phyloP scores from a whole-genome alignment of 352 stramenopile genomes.

The Phytophthora multivora region DNA sequence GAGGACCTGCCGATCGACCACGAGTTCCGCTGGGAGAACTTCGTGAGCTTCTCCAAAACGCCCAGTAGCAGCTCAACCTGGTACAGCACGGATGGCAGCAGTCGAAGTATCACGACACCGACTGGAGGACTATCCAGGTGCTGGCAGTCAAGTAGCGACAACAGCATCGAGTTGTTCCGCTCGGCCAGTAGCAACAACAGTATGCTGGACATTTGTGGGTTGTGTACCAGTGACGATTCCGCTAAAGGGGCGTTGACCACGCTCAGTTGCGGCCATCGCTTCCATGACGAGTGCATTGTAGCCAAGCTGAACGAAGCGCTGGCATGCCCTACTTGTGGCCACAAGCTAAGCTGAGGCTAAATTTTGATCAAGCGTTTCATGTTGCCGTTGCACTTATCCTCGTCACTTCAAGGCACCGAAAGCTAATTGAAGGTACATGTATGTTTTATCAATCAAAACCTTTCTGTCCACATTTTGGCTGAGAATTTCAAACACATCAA shows the following conservation, averaged over 20 bases:
- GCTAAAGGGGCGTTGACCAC: slow-evolving; percentile 38
- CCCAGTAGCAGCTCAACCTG: slow-evolving; percentile 39
- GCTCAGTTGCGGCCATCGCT: slow-evolving; percentile 59
- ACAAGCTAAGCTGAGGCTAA: slow-evolving; percentile 18
- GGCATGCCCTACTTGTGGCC: slow-evolving; percentile 41
- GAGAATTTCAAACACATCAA: slow-evolving; percentile 2
- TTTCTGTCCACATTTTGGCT: background rate
- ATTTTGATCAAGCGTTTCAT: background rate
- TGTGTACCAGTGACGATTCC: slow-evolving; percentile 30
- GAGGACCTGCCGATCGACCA: slow-evolving; percentile 67
- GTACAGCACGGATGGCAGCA: slow-evolving; percentile 30
- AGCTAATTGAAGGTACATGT: background rate
- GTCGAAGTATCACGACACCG: slow-evolving; percentile 24
- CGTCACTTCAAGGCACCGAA: slow-evolving; percentile 3
- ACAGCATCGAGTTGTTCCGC: slow-evolving; percentile 38
- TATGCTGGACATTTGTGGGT: slow-evolving; percentile 17
- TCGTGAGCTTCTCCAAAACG: slow-evolving; percentile 42
- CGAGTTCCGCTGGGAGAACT: slow-evolving; percentile 59
- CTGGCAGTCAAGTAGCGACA: slow-evolving; percentile 31
- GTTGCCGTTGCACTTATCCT: slow-evolving; percentile 2
- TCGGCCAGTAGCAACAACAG: slow-evolving; percentile 41
- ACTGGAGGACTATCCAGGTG: slow-evolving; percentile 6
- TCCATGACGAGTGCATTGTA: slow-evolving; percentile 74
- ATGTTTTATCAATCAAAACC: slow-evolving; percentile 9
- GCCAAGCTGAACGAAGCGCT: slow-evolving; percentile 63